A percentile compares a stretch with the other conserved stretches of the same genome.
These are phyloP conservation scores for Sicyos baderoa DNA, from an alignment of 306 rosid species.

Conservation along the genomic window DNA sequence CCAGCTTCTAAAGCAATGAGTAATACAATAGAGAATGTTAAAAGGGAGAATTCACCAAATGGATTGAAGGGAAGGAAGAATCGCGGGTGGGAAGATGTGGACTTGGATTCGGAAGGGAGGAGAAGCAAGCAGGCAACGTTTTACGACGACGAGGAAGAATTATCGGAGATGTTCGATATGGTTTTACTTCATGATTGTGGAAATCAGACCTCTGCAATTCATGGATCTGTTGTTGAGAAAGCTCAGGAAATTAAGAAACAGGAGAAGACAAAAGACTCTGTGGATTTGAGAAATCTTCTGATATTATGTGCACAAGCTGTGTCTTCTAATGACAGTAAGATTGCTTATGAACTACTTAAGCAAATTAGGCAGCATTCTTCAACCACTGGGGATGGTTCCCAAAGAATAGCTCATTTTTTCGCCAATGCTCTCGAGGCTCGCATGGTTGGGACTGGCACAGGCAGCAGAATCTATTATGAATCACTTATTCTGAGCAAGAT, in stretches of 20 bases:
- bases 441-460: constrained; percentile 21
- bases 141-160: constrained; percentile 36
- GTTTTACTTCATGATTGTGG: constrained; percentile 35
- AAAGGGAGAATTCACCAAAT: constrained; percentile 29
- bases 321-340: constrained; percentile 13
- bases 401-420: constrained; percentile 23
- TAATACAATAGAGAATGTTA: constrained; percentile 24
- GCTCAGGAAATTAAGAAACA: constrained; percentile 19
- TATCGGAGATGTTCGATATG: constrained; percentile 42
- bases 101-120: constrained; percentile 33
- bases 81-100: constrained; percentile 31
- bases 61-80: constrained; percentile 40
- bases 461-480: constrained; percentile 13
- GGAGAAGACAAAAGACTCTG: constrained; percentile 19
- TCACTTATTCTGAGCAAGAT: constrained; percentile 12
- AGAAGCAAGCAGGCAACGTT: constrained; percentile 44
- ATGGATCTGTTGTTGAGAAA: constrained; percentile 12
- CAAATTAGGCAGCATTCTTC: constrained; percentile 22
- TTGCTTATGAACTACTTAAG: constrained; percentile 21
- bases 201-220: not conserved
- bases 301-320: constrained; percentile 23
- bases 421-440: constrained; percentile 24
- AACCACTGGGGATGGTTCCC: constrained; percentile 20
- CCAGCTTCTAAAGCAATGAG: constrained; percentile 9
- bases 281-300: constrained; percentile 22